phyloP scores from a whole-genome alignment of 345 rosid species.

The Hibiscus syriacus region DNA sequence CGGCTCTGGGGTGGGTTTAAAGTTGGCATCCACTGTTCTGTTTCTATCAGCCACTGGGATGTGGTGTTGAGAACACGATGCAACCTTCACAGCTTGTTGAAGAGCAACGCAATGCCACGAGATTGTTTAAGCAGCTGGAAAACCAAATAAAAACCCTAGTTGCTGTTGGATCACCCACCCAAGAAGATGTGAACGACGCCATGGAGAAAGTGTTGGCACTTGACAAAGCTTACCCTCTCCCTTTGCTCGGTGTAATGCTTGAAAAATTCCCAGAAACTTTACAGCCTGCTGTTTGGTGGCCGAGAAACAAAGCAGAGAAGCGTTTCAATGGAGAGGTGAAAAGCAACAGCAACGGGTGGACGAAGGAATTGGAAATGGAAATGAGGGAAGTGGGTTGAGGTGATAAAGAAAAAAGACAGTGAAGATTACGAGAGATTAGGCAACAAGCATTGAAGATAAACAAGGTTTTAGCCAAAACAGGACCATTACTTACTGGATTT shows the following conservation, averaged over 20 bases:
- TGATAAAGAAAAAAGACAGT: slow-evolving; percentile 34
- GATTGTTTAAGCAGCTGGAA: slow-evolving; percentile 41
- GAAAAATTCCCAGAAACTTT: slow-evolving; percentile 38
- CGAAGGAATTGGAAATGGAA: slow-evolving; percentile 27
- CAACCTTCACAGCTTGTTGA: slow-evolving; percentile 60
- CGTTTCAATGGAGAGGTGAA: not conserved
- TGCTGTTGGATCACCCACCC: slow-evolving; percentile 20
- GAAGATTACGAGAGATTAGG: slow-evolving; percentile 37
- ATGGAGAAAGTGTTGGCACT: slow-evolving; percentile 39
- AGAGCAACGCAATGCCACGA: slow-evolving; percentile 48
- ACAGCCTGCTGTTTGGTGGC: slow-evolving; percentile 54
- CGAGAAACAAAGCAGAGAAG: not conserved
- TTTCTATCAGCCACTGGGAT: slow-evolving; percentile 32
- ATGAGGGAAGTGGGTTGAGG: slow-evolving; percentile 25
- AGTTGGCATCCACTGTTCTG: slow-evolving; percentile 31
- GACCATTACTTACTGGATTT: slow-evolving; percentile 36
- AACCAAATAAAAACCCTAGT: slow-evolving; percentile 23
- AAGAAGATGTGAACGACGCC: slow-evolving; percentile 29
- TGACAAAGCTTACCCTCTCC: slow-evolving; percentile 55
- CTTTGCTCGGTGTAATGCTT: slow-evolving; percentile 41
- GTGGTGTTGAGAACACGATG: slow-evolving; percentile 38
- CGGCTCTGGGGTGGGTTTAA: slow-evolving; percentile 18
- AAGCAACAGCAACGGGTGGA: slow-evolving; percentile 35
- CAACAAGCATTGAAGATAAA: slow-evolving; percentile 26
- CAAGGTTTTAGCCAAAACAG: slow-evolving; percentile 34